Conservation (phyloP, 2,329 filamentous ascomycete genomes). For the Penicillium concentricum region DNA sequence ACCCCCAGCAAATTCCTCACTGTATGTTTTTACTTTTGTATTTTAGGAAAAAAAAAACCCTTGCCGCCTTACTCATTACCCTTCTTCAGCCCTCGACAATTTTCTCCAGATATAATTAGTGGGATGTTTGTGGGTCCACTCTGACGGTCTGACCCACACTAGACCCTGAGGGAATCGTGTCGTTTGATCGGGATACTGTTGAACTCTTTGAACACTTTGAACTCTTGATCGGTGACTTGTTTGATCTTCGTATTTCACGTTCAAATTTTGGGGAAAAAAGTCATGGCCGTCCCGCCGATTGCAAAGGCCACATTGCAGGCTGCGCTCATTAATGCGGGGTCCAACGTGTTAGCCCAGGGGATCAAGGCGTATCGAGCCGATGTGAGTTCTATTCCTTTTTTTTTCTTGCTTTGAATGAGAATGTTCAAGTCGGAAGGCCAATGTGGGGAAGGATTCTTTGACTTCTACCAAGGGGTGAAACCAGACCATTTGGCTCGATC, state of each 20-base stretch:
- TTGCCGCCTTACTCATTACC: no score
- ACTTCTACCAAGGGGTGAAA: not conserved
- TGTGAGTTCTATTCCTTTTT: conserved; percentile 27
- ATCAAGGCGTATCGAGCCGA: conserved; percentile 51
- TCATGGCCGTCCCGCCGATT: conserved; percentile 46
- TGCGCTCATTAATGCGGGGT: conserved; percentile 51
- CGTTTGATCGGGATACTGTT: not conserved
- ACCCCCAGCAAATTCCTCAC: no score
- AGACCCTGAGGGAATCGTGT: no score
- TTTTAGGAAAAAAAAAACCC: no score
- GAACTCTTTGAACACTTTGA: not conserved
- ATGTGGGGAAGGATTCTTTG: not conserved
- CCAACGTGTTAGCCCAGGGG: conserved; percentile 57
- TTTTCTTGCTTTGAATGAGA: not conserved
- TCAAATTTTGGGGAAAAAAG: not conserved
- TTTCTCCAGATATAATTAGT: no score
- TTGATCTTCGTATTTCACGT: not conserved
- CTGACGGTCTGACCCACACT: no score
- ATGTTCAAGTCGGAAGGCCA: not conserved
- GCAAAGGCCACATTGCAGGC: conserved; percentile 56
- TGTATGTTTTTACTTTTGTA: no score
- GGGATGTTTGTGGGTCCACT: not conserved
- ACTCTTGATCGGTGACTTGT: not conserved
- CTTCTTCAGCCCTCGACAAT: no score
- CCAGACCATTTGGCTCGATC: not conserved